These are phyloP conservation scores for Marsdenia floribunda DNA, from an alignment of 257 asterid genomes.

Conservation along the genomic window DNA sequence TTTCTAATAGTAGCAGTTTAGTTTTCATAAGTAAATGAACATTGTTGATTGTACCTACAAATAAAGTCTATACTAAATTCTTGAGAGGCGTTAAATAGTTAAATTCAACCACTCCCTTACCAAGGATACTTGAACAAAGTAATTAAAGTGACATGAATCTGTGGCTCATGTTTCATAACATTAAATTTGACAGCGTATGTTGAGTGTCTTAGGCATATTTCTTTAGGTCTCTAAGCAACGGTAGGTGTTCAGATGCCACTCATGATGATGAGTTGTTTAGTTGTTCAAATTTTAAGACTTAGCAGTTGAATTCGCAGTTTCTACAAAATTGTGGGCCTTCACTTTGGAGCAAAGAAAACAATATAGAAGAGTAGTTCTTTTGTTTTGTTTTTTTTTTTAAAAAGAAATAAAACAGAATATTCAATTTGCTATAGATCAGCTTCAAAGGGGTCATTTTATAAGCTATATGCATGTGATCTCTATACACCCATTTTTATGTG, in stretches of 20 bases:
- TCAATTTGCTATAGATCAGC: too few relatives aligned
- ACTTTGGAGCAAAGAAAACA: not conserved
- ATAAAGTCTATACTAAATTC: not conserved
- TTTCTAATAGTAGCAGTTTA: not conserved
- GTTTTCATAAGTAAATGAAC: not conserved
- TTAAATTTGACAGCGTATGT: not conserved
- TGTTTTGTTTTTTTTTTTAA: too few relatives aligned
- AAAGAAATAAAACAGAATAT: too few relatives aligned
- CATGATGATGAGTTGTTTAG: not conserved
- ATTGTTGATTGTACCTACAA: not conserved
- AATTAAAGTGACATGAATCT: not conserved
- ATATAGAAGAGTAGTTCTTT: not conserved
- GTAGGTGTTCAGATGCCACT: not conserved
- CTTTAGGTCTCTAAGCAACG: not conserved
- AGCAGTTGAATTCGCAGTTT: not conserved
- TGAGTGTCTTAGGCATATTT: not conserved
- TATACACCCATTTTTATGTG: not conserved
- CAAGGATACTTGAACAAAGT: not conserved
- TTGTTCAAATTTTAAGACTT: not conserved
- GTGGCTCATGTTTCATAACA: not conserved
- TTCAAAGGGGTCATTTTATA: too few relatives aligned
- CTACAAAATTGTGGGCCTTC: not conserved
- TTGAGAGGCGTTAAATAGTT: too few relatives aligned
- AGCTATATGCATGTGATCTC: not conserved
- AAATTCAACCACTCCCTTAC: too few relatives aligned